Conservation (phyloP, 306 rosid species). For the Herpetospermum pedunculosum region DNA sequence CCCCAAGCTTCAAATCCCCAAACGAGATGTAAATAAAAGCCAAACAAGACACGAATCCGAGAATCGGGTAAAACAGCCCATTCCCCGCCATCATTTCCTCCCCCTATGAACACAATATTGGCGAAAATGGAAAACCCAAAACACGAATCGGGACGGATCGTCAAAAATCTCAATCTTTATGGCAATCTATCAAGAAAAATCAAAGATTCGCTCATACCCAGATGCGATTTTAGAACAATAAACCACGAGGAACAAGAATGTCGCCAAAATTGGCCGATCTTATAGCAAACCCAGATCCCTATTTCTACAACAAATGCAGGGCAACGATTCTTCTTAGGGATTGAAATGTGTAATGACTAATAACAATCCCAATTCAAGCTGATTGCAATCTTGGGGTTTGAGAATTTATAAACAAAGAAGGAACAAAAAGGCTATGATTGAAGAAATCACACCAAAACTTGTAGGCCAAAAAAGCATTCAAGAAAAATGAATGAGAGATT, state of each 20-base stretch:
- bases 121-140: conserved; percentile 3
- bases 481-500: conserved; percentile 14
- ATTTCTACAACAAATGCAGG: not conserved
- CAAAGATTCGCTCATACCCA: conserved; percentile 14
- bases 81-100: conserved; percentile 47
- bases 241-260: conserved; percentile 16
- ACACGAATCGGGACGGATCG: conserved; percentile 21
- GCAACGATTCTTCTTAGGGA: conserved; percentile 2
- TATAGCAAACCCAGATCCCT: conserved; percentile 32
- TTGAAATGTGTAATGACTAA: not conserved
- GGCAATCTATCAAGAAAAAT: conserved; percentile 22
- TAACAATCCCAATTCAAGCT: conserved; percentile 1
- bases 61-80: conserved; percentile 55
- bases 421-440: conserved; percentile 12
- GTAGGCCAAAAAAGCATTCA: conserved; percentile 20
- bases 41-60: conserved; percentile 58
- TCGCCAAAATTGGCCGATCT: conserved; percentile 11
- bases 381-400: conserved; percentile 7
- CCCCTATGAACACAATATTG: conserved; percentile 3
- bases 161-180: conserved; percentile 13
- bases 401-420: conserved; percentile 15
- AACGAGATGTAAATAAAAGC: conserved; percentile 67
- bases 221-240: conserved; percentile 16
- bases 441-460: conserved; percentile 21
- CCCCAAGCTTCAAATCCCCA: conserved; percentile 38